Percentiles rank a stretch among this genome's conserved stretches.
Evolutionary conservation across 192 early-diverging fungal species (phyloP).

Genomic region (Entomortierella chlamydospora): DNA sequence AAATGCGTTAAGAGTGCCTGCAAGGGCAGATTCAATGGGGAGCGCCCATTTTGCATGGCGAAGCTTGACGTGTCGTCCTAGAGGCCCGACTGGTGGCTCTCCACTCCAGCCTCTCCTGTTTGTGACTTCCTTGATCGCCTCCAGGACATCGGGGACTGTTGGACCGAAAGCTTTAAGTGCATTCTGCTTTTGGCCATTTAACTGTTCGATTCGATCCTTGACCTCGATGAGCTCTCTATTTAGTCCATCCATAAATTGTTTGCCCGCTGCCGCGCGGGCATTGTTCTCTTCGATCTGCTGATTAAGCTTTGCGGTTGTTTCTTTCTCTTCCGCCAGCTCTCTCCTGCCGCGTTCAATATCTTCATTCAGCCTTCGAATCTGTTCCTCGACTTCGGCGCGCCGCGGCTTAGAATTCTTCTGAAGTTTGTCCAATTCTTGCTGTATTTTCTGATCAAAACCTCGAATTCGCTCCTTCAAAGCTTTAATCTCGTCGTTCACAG

Average conservation of each 20-base stretch:
- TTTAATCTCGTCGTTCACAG: constrained; percentile 59
- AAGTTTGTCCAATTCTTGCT: constrained; percentile 52
- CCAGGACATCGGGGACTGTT: constrained; percentile 70
- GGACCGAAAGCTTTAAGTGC: constrained; percentile 80
- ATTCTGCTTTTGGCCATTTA: constrained; percentile 73
- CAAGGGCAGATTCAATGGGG: constrained; percentile 73
- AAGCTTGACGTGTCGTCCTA: constrained; percentile 75
- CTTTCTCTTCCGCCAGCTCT: constrained; percentile 14
- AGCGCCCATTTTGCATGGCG: constrained; percentile 65
- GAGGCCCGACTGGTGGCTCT: constrained; percentile 73
- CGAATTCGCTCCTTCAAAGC: constrained; percentile 46
- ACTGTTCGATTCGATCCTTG: constrained; percentile 50
- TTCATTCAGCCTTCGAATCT: constrained; percentile 54
- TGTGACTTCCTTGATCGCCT: constrained; percentile 57
- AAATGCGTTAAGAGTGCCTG: constrained; percentile 72
- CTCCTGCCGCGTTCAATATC: constrained; percentile 52
- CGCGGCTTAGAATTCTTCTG: constrained; percentile 40
- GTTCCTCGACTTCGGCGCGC: constrained; percentile 52
- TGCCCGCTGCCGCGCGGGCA: neutral
- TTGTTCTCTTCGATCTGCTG: constrained; percentile 4
- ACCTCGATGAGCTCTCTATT: constrained; percentile 30
- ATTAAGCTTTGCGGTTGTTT: constrained; percentile 1
- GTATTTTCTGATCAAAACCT: constrained; percentile 63
- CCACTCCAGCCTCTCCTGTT: constrained; percentile 57
- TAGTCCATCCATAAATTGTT: constrained; percentile 6